Evolutionary conservation across 257 asterid species (phyloP), one percentile per base, ranked within the genome.

Genomic region (Henckelia pumila): DNA sequence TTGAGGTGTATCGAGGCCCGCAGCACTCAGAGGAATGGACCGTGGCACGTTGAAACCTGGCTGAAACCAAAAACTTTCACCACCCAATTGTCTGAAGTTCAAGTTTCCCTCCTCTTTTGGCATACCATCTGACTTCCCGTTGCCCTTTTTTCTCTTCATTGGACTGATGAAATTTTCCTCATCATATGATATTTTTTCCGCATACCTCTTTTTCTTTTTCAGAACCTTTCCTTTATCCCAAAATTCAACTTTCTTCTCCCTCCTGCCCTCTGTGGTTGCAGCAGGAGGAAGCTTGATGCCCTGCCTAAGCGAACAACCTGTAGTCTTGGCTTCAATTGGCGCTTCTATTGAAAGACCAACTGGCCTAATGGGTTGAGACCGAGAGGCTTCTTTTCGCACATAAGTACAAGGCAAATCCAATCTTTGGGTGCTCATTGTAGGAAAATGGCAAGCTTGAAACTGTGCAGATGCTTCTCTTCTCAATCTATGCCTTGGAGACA

Each of bases 341-440:
- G 78, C 85, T 71, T 89, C 96, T 20, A 89, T 78, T 0, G 95
- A 74, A 69, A 89, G 79, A 23, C 94, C 88, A 1, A 82, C 94
- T 0, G 96, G 96, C 75, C 95, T 86, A n/a, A 85, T 80, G 0
- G 92, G 56, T 37, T 86, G 97, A 2, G 87, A 69, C 76, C 95
- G 72, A 2, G 86, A 55, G 1, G 74, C 61, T 5, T 91, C 97
- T 73, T 94, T 94, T 3, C 89, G 72, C 0, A 75, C 78, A 67
- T 87, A 94, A 74, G 79, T 76, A 67, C 95, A 78, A 3, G 97
- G 97, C 64, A 94, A 77, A 70, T 94, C 99, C 85, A 94, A 79
- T 76, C 99, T 84, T 16, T 91, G 96, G 49, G 97, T 91, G 91
- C 89, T 94, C 99, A 94, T 93, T 78, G 92, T 73, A 53, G 95